Evolutionary conservation across 176 grass and related monocot species (phyloP), one percentile per base, ranked within the genome.

Genomic region (Ensete ventricosum): DNA sequence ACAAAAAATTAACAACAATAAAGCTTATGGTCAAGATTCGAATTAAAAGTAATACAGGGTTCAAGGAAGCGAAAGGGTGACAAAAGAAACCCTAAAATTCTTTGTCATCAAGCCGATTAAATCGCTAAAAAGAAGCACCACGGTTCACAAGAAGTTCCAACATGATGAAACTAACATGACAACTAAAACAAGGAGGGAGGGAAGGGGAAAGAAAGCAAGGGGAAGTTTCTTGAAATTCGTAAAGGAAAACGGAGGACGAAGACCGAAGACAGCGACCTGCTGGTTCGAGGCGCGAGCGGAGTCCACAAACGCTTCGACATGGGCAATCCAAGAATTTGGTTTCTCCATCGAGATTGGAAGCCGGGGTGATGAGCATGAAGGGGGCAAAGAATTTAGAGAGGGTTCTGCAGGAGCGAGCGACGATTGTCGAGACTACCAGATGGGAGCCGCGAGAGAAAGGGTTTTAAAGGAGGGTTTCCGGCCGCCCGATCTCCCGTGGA

Each of bases 221-320:
- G 5, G 3, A 43, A 43, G 34, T 43, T 43, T 6, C 34, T 43
- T 43, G 5, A 43, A 43, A 43, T 43, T 43, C 34, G 34, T 6
- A 6, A 43, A 43, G 34, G 34, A 43, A 43, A 43, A 43, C 34
- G 4, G 34, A 43, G 34, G 34, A 43, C 34, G 34, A 43, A 43
- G 34, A 26, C 50, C 29, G 82, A 8, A 65, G 69, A 53, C 22
- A 78, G 24, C 17, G 73, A 96, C 92, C 49, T 91, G 92, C 17
- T 91, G 69, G 55, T 62, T 72, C 10, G 83, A 23, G 66, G 83
- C 9, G 2, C 77, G 81, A 66, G 91, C 73, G 63, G 78, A 72
- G 73, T 91, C 92, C 16, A 96, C 81, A 50, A 88, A 96, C 50
- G 81, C 69, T 73, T 96, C 92, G 2, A 96, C 84, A 16, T 88